Base-by-base conservation (phyloP, 768 basidiomycete species). In the Rhizopogon sp. region DNA sequence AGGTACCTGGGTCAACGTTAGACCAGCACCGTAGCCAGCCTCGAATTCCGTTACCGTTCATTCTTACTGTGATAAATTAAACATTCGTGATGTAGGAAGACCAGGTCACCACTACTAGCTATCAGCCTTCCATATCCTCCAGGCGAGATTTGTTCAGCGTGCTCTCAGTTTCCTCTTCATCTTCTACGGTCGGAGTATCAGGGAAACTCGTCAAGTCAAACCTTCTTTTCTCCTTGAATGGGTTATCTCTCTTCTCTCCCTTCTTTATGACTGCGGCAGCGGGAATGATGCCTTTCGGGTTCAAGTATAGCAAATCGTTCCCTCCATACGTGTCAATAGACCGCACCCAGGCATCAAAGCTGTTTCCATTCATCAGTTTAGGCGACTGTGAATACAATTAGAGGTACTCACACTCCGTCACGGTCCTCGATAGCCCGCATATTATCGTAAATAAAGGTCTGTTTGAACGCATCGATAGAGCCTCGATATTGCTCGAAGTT, bases 361-460 rank as follows among this genome's bases (percentile, higher is more conserved):
- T 93, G 60, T 37, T 39, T 31, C 29, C 28, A 53, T 44, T 47
- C 57, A 52, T 43, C 42, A 25, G 33, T 35, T 37, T 25, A 31
- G 6, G 14, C 28, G 20, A 20, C 20, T 43, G 8, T 6, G 10
- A 13, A 33, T 14, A 39, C 16, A 5, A 7, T 29, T 40, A 40
- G 33, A 20, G 6, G 29, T 33, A 79, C 93, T 57, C 62, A 93
- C 91, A 90, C 72, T 54, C 85, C 88, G 61, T 81, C 76, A 16
- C 77, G 79, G 58, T 90, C 85, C 70, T 99, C 97, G 28, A 93
- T 85, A 56, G 78, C 73, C 45, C 93, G 82, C 87, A 98, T 90
- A 58, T 83, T 82, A 59, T 87, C 78, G 64, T 98, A 98, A 33
- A 99, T 96, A 59, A 82, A 81, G 62, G 79, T 77, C 63, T 89